Percentiles rank a stretch among this genome's conserved stretches.
Evolutionary conservation across 805 yeast species (phyloP).

Genomic region (Cyberlindnera suaveolens): DNA sequence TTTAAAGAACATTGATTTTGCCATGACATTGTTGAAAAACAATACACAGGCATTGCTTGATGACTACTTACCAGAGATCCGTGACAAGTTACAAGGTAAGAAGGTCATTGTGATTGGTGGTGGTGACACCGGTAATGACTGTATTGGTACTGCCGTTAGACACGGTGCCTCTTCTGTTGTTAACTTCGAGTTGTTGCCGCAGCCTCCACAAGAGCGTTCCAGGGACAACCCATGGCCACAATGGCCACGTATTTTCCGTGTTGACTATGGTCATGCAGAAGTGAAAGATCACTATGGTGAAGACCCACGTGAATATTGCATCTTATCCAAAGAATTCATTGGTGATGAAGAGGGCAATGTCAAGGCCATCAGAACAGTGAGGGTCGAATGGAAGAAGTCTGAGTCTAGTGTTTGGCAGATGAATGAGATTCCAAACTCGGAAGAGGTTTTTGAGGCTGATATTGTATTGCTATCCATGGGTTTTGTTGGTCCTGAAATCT

Average conservation of each 20-base stretch:
- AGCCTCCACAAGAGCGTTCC: conserved; percentile 80
- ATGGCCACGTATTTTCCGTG: conserved; percentile 97
- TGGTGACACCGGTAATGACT: conserved; percentile 99
- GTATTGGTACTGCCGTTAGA: conserved; percentile 94
- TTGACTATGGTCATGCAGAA: conserved; percentile 96
- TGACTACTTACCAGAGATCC: conserved; percentile 70
- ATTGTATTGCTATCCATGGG: conserved; percentile 95
- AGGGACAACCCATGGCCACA: conserved; percentile 99
- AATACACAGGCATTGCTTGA: conserved; percentile 89
- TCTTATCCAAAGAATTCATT: conserved; percentile 89
- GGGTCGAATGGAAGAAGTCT: conserved; percentile 97
- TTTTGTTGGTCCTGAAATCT: conserved; percentile 91
- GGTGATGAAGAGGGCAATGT: conserved; percentile 95
- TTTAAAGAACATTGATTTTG: conserved; percentile 82
- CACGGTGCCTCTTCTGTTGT: conserved; percentile 94
- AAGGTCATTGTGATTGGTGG: conserved; percentile 96
- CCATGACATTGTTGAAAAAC: conserved; percentile 84
- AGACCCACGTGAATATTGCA: conserved; percentile 96
- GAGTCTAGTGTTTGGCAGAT: conserved; percentile 98
- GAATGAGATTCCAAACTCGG: conserved; percentile 95
- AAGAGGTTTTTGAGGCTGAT: conserved; percentile 92
- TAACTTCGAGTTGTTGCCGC: conserved; percentile 91
- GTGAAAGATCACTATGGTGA: conserved; percentile 91
- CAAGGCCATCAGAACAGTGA: conserved; percentile 88
- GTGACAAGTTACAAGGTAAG: conserved; percentile 70